These are phyloP conservation scores for Salvia rosmarinus DNA, from an alignment of 257 asterid genomes.

Conservation along the genomic window DNA sequence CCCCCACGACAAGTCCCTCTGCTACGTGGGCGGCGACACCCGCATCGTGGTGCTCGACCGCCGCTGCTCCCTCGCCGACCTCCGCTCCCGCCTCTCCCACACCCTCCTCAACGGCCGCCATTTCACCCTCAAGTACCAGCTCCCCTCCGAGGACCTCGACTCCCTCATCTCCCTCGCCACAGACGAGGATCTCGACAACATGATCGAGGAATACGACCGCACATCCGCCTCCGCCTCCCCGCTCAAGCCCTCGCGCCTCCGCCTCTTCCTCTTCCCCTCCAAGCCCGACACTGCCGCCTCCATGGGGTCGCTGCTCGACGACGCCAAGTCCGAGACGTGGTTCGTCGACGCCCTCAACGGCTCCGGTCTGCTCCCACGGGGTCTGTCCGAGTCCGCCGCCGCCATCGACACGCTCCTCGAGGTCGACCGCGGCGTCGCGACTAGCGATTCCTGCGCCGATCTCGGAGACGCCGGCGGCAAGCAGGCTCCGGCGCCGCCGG, in stretches of 20 bases:
- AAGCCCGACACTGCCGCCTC: slow-evolving; percentile 71
- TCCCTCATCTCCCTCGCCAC: slow-evolving; percentile 67
- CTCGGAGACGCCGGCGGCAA: too few species aligned
- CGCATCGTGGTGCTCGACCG: slow-evolving; percentile 74
- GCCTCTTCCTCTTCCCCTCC: slow-evolving; percentile 62
- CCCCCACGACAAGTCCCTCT: slow-evolving; percentile 72
- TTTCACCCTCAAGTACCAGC: slow-evolving; percentile 71
- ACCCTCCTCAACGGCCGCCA: slow-evolving; percentile 61
- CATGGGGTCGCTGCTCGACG: slow-evolving; percentile 65
- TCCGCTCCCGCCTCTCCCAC: slow-evolving; percentile 64
- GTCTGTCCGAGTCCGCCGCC: slow-evolving; percentile 66
- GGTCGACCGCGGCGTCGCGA: slow-evolving; percentile 43
- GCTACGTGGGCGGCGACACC: slow-evolving; percentile 81
- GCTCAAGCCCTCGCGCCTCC: slow-evolving; percentile 62
- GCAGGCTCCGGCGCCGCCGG: slow-evolving; percentile 25
- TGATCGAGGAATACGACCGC: slow-evolving; percentile 81
- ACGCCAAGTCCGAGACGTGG: slow-evolving; percentile 79
- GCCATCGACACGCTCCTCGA: slow-evolving; percentile 51
- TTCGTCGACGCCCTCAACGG: slow-evolving; percentile 73
- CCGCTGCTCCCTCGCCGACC: slow-evolving; percentile 53
- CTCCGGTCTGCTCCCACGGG: slow-evolving; percentile 61
- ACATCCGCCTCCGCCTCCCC: too few species aligned
- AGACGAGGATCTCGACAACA: slow-evolving; percentile 76
- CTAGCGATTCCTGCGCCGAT: too few species aligned
- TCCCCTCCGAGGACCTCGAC: slow-evolving; percentile 78